These are phyloP conservation scores for Pisolithus thermaeus DNA, from an alignment of 1,284 basidiomycete genomes.

Conservation along the genomic window DNA sequence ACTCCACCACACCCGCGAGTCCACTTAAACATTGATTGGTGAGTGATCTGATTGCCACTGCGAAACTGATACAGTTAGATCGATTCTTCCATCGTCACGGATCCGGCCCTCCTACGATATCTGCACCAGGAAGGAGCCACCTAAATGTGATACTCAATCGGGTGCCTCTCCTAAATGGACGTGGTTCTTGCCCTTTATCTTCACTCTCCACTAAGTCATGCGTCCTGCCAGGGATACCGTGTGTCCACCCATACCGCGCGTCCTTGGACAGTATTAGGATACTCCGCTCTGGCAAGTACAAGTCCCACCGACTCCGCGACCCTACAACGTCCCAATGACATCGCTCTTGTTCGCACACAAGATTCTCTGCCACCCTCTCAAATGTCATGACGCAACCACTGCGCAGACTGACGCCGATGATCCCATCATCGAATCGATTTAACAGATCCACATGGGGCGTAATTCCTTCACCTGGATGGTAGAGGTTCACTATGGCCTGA, in stretches of 20 bases:
- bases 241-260: slow-evolving; percentile 66
- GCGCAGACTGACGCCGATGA: slow-evolving; percentile 71
- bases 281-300: slow-evolving; percentile 64
- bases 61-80: slow-evolving; percentile 8
- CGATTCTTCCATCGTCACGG: not conserved
- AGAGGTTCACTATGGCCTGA: slow-evolving; percentile 78
- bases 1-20: slow-evolving; percentile 1
- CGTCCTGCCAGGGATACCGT: slow-evolving; percentile 53
- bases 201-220: slow-evolving; percentile 41
- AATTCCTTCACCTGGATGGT: slow-evolving; percentile 76
- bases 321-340: slow-evolving; percentile 3
- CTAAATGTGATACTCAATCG: slow-evolving; percentile 75
- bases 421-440: slow-evolving; percentile 71
- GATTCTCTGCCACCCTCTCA: slow-evolving; percentile 23
- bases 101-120: slow-evolving; percentile 48
- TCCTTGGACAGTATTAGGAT: slow-evolving; percentile 66
- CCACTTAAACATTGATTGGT: not conserved
- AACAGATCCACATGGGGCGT: slow-evolving; percentile 73
- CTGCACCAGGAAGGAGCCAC: slow-evolving; percentile 72
- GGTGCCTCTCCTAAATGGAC: slow-evolving; percentile 46
- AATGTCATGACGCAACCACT: slow-evolving; percentile 75
- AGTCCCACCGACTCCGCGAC: slow-evolving; percentile 28
- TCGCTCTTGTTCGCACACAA: not conserved
- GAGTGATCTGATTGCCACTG: not conserved
- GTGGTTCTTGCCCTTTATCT: slow-evolving; percentile 20